Base-by-base conservation (phyloP, 306 rosid genomes). In the Fragaria vesca region DNA sequence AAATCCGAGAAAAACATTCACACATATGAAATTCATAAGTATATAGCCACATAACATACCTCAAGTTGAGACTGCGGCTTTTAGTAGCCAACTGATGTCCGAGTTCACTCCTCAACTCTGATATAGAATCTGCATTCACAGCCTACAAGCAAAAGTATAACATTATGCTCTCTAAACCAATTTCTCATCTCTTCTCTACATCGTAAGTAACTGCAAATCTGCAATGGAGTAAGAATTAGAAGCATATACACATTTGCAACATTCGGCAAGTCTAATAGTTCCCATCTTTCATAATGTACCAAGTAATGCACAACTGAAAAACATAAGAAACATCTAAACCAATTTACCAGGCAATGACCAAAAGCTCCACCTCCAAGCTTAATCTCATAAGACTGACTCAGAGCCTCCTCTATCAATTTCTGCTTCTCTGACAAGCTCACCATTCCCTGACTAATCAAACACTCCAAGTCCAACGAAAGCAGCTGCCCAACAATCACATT, bases 1-100 rank as follows among this genome's bases (percentile, higher is more conserved):
- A 42, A 11, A n/a, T 73, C 50, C 12, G 0, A 72, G 32, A 54
- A 17, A 47, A 47, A 30, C 18, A 46, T 5, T 54, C 12, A 21
- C 62, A 66, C 17, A 17, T 40, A 21, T 42, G 48, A 57, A 72
- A 32, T 8, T n/a, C 47, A 62, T 50, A 30, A 73, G 46, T 36
- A 60, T 30, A 12, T n/a, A 38, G 66, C 46, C 63, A 74, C 87
- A 72, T 83, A 90, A 74, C 86, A 72, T 83, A 90, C 97, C 97
- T 90, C 83, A 91, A 87, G 67, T 89, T 86, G 66, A 85, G 58
- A 76, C 83, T 77, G 61, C 83, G 86, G 87, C 97, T 92, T 82
- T 89, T 92, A 16, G 66, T 85, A 74, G 98, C 98, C 78, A 92
- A 79, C 26, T 90, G 98, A 63, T 92, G 83, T 78, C 97, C 98